Evolutionary conservation across 371 early-diverging fungal species (phyloP).

Genomic region (Gilbertella persicaria): DNA sequence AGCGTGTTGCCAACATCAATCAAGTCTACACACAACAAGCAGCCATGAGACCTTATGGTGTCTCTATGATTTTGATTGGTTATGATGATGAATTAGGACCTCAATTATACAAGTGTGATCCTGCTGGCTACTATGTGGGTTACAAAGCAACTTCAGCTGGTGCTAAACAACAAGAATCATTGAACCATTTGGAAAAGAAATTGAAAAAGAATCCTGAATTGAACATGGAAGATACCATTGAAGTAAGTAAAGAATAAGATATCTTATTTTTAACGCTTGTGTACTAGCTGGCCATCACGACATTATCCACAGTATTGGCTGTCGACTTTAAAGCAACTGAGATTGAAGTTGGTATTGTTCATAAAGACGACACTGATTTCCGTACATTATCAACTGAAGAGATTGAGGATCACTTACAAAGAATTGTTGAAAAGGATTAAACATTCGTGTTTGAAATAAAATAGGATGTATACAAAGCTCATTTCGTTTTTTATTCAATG

Average conservation of each 20-base stretch:
- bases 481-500: too few relatives aligned
- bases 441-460: neutral
- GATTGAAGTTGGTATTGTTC: conserved; percentile 92
- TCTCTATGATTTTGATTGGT: conserved; percentile 96
- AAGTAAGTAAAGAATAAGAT: conserved; percentile 57
- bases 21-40: conserved; percentile 99
- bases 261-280: neutral
- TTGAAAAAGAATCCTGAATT: conserved; percentile 87
- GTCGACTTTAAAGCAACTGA: conserved; percentile 95
- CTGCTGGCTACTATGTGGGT: conserved; percentile 97
- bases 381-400: conserved; percentile 77
- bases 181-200: conserved; percentile 97
- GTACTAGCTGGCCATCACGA: conserved; percentile 87
- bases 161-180: conserved; percentile 96
- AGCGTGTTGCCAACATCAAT: conserved; percentile 96
- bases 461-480: too few relatives aligned
- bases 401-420: conserved; percentile 90
- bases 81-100: conserved; percentile 96
- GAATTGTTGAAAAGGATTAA: conserved; percentile 88
- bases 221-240: conserved; percentile 86
- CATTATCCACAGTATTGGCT: conserved; percentile 88
- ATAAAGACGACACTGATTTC: conserved; percentile 76
- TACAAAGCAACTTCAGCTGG: conserved; percentile 97
- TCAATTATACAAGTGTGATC: conserved; percentile 96
- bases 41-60: conserved; percentile 97